A percentile compares a stretch with the other conserved stretches of the same genome.
phyloP scores from a whole-genome alignment of 129 eudicot species.

The Silybum marianum region DNA sequence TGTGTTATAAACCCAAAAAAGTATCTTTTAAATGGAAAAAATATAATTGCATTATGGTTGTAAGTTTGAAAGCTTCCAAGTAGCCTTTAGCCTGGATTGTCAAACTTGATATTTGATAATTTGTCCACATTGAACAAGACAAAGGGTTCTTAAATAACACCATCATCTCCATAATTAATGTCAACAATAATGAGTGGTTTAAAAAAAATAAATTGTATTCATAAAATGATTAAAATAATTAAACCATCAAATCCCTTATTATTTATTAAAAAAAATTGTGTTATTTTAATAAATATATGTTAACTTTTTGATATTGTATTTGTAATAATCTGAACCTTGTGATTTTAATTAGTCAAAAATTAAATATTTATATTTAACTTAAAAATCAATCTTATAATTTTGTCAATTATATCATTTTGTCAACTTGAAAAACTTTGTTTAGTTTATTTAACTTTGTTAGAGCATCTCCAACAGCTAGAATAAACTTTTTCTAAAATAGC shows the following conservation, averaged over 20 bases:
- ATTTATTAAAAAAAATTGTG: neutral
- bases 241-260: neutral
- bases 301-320: neutral
- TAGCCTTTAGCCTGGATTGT: neutral
- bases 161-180: neutral
- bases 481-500: too few relatives aligned
- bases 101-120: neutral
- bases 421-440: too few relatives aligned
- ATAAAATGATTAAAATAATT: neutral
- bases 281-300: neutral
- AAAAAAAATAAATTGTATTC: neutral
- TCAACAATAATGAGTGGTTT: neutral
- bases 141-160: neutral
- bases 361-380: neutral
- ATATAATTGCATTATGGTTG: too few relatives aligned
- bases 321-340: neutral
- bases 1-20: too few relatives aligned
- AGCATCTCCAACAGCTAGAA: too few relatives aligned
- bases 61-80: neutral
- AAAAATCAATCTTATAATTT: neutral
- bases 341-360: neutral
- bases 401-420: too few relatives aligned
- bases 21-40: too few relatives aligned
- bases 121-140: conserved; percentile 26
- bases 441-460: too few relatives aligned